A percentile compares a stretch with the other conserved stretches of the same genome.
phyloP scores from a whole-genome alignment of 208 protist species.

The Trypanosoma platydactyli region DNA sequence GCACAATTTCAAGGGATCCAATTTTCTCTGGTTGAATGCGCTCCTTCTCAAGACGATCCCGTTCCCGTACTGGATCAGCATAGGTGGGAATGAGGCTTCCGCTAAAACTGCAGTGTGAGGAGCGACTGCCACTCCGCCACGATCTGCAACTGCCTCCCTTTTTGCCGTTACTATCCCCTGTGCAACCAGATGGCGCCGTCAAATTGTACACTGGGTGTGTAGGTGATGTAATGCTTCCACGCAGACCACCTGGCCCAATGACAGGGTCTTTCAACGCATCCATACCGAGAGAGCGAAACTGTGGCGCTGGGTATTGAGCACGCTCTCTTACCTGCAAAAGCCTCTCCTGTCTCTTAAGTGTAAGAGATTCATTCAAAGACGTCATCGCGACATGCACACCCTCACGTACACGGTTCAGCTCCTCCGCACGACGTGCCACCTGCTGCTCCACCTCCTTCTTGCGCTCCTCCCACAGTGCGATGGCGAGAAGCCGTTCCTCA shows the following conservation, averaged over 20 bases:
- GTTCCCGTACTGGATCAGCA: slow-evolving; percentile 6
- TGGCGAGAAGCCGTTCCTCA: slow-evolving; percentile 7
- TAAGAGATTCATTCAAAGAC: neutral
- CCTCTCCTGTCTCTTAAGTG: slow-evolving; percentile 17
- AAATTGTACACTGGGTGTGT: neutral
- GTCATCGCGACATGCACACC: neutral
- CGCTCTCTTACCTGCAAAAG: slow-evolving; percentile 19
- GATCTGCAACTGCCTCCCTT: neutral
- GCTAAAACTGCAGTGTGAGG: slow-evolving; percentile 1
- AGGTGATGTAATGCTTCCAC: slow-evolving; percentile 2
- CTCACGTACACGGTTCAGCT: slow-evolving; percentile 1
- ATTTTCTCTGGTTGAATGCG: slow-evolving; percentile 10
- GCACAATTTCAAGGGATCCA: slow-evolving; percentile 30
- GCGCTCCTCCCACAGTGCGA: slow-evolving; percentile 12
- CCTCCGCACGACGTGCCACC: slow-evolving; percentile 9
- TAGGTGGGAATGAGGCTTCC: slow-evolving; percentile 12
- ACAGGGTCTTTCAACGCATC: slow-evolving; percentile 14
- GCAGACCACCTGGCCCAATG: slow-evolving; percentile 13
- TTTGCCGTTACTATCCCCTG: neutral
- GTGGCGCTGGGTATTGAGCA: slow-evolving; percentile 19
- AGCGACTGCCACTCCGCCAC: slow-evolving; percentile 1
- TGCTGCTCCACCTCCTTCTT: slow-evolving; percentile 14
- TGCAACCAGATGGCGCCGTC: neutral
- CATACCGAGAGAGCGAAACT: slow-evolving; percentile 10
- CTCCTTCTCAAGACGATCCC: slow-evolving; percentile 12